Conservation (phyloP, 2,329 filamentous ascomycete genomes). For the Penicillium crustosum region DNA sequence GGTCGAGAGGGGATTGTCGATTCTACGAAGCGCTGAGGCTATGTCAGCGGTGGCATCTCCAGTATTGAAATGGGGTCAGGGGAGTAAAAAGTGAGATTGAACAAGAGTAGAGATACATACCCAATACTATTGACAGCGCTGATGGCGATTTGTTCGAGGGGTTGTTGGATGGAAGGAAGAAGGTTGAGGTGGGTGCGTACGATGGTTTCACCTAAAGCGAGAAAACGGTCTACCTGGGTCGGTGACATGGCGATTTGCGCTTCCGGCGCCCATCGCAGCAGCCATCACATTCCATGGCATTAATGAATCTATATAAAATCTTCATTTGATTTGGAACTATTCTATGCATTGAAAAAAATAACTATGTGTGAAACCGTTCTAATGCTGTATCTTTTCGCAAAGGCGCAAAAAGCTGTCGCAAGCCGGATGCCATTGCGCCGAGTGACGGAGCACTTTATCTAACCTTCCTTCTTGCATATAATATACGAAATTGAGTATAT, state of each 20-base stretch:
- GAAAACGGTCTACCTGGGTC: slow-evolving; percentile 35
- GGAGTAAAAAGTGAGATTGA: slow-evolving; percentile 16
- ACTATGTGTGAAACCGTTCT: background rate
- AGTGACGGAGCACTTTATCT: slow-evolving; percentile 18
- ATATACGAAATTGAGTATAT: slow-evolving; percentile 3
- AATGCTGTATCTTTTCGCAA: slow-evolving; percentile 18
- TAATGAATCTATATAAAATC: background rate
- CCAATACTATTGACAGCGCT: slow-evolving; percentile 6
- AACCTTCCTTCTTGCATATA: slow-evolving; percentile 7
- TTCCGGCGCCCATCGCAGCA: slow-evolving; percentile 23
- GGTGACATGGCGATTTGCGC: slow-evolving; percentile 35
- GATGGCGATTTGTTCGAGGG: slow-evolving; percentile 14
- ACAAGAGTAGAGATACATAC: slow-evolving; percentile 20
- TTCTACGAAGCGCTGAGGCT: slow-evolving; percentile 40
- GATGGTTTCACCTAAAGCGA: slow-evolving; percentile 46
- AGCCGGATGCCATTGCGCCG: slow-evolving; percentile 27
- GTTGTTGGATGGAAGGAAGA: slow-evolving; percentile 23
- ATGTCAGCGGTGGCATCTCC: slow-evolving; percentile 42
- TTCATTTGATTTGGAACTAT: slow-evolving; percentile 1
- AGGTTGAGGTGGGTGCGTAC: slow-evolving; percentile 34
- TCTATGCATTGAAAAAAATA: slow-evolving; percentile 3
- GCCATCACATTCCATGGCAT: slow-evolving; percentile 21
- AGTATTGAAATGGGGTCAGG: slow-evolving; percentile 27
- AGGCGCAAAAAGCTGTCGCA: slow-evolving; percentile 29
- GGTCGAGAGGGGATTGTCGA: slow-evolving; percentile 30